Conservation (phyloP, 2,329 filamentous ascomycete species). For the Fragosphaeria purpurea region DNA sequence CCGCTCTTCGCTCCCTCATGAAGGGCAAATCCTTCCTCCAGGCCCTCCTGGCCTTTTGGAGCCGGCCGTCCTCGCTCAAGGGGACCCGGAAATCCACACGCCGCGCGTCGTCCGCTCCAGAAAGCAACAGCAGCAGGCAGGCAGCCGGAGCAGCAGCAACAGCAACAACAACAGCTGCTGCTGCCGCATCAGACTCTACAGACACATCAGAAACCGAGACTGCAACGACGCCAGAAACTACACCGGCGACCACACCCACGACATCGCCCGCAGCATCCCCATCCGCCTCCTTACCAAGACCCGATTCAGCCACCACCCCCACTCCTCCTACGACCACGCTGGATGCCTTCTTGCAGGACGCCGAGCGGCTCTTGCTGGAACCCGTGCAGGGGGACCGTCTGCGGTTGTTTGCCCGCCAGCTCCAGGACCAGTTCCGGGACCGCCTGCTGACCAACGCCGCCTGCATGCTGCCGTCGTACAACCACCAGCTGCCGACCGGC, state of each 20-base stretch:
- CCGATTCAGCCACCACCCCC: background rate
- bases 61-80: constrained; percentile 23
- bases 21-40: constrained; percentile 50
- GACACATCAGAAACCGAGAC: constrained; percentile 8
- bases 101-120: background rate
- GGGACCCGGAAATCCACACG: background rate
- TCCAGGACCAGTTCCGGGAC: constrained; percentile 46
- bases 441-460: constrained; percentile 40
- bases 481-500: constrained; percentile 52
- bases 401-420: constrained; percentile 33
- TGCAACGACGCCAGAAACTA: background rate
- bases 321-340: constrained; percentile 15
- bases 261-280: background rate
- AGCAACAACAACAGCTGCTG: background rate
- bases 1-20: constrained; percentile 48
- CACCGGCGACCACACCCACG: too few species aligned
- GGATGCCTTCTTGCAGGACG: constrained; percentile 47
- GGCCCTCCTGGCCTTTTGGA: constrained; percentile 46
- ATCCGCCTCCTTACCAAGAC: background rate
- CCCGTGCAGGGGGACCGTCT: constrained; percentile 38
- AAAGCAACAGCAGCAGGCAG: background rate
- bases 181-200: background rate
- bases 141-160: constrained; percentile 10
- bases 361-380: constrained; percentile 40
- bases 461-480: constrained; percentile 59